Evolutionary conservation across 768 basidiomycete species (phyloP).

Genomic region (Mycena sanguinolenta): DNA sequence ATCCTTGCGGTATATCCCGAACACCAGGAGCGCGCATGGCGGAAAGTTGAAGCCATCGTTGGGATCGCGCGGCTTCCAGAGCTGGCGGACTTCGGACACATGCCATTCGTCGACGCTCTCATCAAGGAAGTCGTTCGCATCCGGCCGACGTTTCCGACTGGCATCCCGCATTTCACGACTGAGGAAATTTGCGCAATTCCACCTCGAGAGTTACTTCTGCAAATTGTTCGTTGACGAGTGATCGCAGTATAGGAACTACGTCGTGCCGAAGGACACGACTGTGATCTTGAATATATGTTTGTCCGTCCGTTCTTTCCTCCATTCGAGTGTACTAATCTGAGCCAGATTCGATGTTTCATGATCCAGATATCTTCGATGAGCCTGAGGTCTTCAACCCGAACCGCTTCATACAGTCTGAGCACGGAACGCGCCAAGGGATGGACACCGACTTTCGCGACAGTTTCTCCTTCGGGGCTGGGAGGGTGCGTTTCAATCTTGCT

Average conservation of each 20-base stretch:
- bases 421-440: slow-evolving; percentile 34
- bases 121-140: slow-evolving; percentile 35
- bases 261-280: slow-evolving; percentile 33
- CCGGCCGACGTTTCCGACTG: slow-evolving; percentile 23
- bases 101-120: slow-evolving; percentile 40
- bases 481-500: slow-evolving; percentile 21
- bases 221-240: neutral
- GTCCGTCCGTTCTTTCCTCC: neutral
- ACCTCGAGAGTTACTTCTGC: neutral
- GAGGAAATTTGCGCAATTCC: slow-evolving; percentile 19
- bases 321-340: neutral
- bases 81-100: slow-evolving; percentile 28
- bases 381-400: slow-evolving; percentile 38
- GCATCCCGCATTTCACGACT: slow-evolving; percentile 26
- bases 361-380: slow-evolving; percentile 37
- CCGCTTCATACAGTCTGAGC: slow-evolving; percentile 31
- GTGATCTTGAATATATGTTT: slow-evolving; percentile 38
- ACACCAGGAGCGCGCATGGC: slow-evolving; percentile 40
- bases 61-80: slow-evolving; percentile 39
- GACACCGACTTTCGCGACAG: slow-evolving; percentile 35
- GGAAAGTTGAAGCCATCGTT: slow-evolving; percentile 43
- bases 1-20: slow-evolving; percentile 39
- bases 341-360: slow-evolving; percentile 37
- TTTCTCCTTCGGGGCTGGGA: slow-evolving; percentile 33
- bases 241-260: slow-evolving; percentile 30